Conservation (phyloP, 1,139 yeast genomes). For the Sugiyamaella novakii region DNA sequence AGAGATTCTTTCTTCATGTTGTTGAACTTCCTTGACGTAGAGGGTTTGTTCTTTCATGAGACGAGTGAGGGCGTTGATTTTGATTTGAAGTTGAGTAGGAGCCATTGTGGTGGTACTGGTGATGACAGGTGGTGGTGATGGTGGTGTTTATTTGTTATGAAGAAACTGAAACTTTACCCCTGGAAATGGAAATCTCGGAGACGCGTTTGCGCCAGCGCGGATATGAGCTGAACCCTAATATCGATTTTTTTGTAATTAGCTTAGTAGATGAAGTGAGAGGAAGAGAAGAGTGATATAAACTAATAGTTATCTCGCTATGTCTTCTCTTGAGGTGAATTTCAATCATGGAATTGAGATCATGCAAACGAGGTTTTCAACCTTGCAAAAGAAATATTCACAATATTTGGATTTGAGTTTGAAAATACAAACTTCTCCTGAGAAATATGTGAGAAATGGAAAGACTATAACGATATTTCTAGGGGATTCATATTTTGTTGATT, state of each 20-base stretch:
- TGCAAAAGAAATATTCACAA: conserved; percentile 14
- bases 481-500: conserved; percentile 61
- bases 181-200: background rate
- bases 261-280: too few relatives aligned
- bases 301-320: too few relatives aligned
- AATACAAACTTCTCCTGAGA: conserved; percentile 3
- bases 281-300: too few relatives aligned
- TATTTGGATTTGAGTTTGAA: conserved; percentile 13
- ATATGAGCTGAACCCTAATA: conserved; percentile 13
- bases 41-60: conserved; percentile 69
- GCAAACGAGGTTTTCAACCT: conserved; percentile 10
- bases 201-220: background rate
- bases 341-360: conserved; percentile 9
- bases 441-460: background rate
- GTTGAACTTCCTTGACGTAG: conserved; percentile 65
- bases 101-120: conserved; percentile 51
- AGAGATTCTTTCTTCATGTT: conserved; percentile 56
- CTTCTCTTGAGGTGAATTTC: conserved; percentile 6
- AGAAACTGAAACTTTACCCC: too few relatives aligned
- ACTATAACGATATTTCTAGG: conserved; percentile 55
- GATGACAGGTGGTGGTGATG: background rate
- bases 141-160: background rate
- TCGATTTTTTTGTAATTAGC: conserved; percentile 5
- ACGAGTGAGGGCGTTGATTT: conserved; percentile 71
- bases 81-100: conserved; percentile 76